phyloP scores from a whole-genome alignment of 176 grass and related monocot genomes.

The Zea luxurians region DNA sequence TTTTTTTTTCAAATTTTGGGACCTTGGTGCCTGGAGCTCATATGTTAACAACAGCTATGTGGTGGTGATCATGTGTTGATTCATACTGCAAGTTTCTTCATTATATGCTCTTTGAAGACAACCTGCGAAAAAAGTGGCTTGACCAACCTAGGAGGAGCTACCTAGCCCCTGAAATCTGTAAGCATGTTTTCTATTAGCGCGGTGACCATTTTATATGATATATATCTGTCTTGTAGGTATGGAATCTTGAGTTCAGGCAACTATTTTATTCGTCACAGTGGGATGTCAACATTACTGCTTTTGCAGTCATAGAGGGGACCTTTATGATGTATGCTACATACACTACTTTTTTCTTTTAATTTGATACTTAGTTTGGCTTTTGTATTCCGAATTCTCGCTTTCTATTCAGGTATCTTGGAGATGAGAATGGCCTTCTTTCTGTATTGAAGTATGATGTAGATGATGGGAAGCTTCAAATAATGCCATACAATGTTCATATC shows the following conservation, averaged over 20 bases:
- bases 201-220: neutral
- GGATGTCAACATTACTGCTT: constrained; percentile 89
- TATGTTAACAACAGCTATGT: neutral
- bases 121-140: neutral
- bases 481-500: constrained; percentile 75
- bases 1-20: neutral
- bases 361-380: constrained; percentile 21
- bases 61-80: neutral
- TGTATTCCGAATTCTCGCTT: constrained; percentile 28
- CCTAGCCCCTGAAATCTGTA: neutral
- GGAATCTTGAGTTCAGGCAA: constrained; percentile 95
- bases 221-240: constrained; percentile 52
- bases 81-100: constrained; percentile 14
- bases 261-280: constrained; percentile 68
- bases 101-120: neutral
- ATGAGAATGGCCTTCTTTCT: constrained; percentile 90
- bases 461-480: constrained; percentile 78
- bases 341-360: constrained; percentile 8
- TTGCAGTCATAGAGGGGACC: constrained; percentile 72
- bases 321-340: constrained; percentile 70
- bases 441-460: constrained; percentile 79
- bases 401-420: constrained; percentile 82
- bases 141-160: neutral
- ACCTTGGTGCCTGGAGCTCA: neutral
- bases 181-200: constrained; percentile 2